These are phyloP conservation scores for Verticillium zaregamsianum DNA, from an alignment of 2,329 filamentous ascomycete genomes.

Conservation along the genomic window DNA sequence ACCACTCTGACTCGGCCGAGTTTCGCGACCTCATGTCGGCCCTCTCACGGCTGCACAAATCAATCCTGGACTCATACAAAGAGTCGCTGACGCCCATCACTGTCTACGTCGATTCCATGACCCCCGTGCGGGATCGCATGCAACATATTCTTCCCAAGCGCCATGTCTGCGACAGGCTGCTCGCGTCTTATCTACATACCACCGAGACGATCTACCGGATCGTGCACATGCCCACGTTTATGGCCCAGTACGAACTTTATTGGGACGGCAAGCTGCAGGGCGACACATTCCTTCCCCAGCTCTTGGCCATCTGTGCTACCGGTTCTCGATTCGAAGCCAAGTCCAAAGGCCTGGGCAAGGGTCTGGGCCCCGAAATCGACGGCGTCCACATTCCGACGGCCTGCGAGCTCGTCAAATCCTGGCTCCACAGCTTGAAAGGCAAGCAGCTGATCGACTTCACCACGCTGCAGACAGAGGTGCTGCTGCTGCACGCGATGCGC, in stretches of 20 bases:
- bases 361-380: conserved; percentile 27
- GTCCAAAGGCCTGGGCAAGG: conserved; percentile 36
- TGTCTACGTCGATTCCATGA: conserved; percentile 56
- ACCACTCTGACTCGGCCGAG: conserved; percentile 32
- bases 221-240: conserved; percentile 48
- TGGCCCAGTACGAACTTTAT: conserved; percentile 44
- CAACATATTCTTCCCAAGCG: conserved; percentile 42
- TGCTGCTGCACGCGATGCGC: conserved; percentile 48
- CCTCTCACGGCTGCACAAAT: conserved; percentile 42
- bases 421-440: conserved; percentile 47
- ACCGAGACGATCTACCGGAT: conserved; percentile 51
- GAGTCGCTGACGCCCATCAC: conserved; percentile 46
- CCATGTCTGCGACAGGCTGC: conserved; percentile 45
- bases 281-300: conserved; percentile 49
- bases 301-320: conserved; percentile 48
- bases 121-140: conserved; percentile 54
- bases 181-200: conserved; percentile 44
- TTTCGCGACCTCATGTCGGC: conserved; percentile 38
- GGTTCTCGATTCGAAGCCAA: conserved; percentile 49
- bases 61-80: conserved; percentile 42
- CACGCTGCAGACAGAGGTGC: conserved; percentile 49
- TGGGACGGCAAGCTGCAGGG: conserved; percentile 44
- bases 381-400: conserved; percentile 55
- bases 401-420: conserved; percentile 48
- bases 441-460: conserved; percentile 49